phyloP scores from a whole-genome alignment of 805 yeast genomes.

The Brettanomyces anomalus region DNA sequence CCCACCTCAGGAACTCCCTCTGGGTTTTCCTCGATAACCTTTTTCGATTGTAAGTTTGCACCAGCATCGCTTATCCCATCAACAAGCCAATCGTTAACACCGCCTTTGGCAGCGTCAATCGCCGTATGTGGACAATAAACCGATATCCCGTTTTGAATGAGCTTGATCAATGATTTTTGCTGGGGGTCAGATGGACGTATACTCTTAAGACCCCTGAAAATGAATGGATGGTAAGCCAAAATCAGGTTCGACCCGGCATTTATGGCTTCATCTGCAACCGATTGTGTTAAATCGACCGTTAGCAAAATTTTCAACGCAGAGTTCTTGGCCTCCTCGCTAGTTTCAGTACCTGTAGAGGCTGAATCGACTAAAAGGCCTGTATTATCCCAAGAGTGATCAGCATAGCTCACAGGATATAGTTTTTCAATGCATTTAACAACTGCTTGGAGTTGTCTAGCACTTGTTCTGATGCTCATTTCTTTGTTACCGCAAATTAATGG shows the following conservation, averaged over 20 bases:
- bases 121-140: slow-evolving; percentile 97
- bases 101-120: slow-evolving; percentile 85
- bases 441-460: slow-evolving; percentile 27
- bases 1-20: slow-evolving; percentile 49
- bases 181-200: slow-evolving; percentile 64
- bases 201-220: slow-evolving; percentile 78
- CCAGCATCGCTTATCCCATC: slow-evolving; percentile 35
- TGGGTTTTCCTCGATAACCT: slow-evolving; percentile 36
- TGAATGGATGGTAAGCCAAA: slow-evolving; percentile 90
- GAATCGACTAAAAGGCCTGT: slow-evolving; percentile 85
- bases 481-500: too few species aligned
- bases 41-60: slow-evolving; percentile 12
- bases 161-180: slow-evolving; percentile 62
- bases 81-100: slow-evolving; percentile 90
- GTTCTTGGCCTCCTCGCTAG: slow-evolving; percentile 5
- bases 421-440: slow-evolving; percentile 52
- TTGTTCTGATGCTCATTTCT: slow-evolving; percentile 1
- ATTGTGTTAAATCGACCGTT: slow-evolving; percentile 76
- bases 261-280: slow-evolving; percentile 84
- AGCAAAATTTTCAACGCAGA: slow-evolving; percentile 37
- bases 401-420: slow-evolving; percentile 71
- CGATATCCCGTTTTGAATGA: slow-evolving; percentile 70
- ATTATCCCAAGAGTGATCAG: slow-evolving; percentile 91
- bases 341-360: slow-evolving; percentile 18
- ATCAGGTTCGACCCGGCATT: slow-evolving; percentile 42